These are phyloP conservation scores for Kalmusia sp. DNA, from an alignment of 2,329 filamentous ascomycete genomes.

Conservation along the genomic window DNA sequence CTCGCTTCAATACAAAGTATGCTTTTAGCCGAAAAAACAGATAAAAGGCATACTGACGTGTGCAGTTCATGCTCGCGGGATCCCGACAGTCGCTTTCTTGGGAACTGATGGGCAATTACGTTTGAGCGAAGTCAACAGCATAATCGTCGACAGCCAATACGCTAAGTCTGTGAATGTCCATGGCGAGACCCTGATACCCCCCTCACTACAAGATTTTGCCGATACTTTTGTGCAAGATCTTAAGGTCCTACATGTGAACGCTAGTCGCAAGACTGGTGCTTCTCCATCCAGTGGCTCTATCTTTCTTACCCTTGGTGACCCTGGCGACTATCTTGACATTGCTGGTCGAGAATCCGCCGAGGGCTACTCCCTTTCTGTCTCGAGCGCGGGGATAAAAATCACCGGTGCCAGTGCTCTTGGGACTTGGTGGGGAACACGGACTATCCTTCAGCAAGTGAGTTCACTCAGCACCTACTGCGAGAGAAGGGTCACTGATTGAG, in stretches of 20 bases:
- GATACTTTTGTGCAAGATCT: constrained; percentile 52
- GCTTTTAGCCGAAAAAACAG: neutral
- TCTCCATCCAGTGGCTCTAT: constrained; percentile 30
- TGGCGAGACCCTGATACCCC: constrained; percentile 60
- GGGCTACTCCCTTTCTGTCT: constrained; percentile 52
- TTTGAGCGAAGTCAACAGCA: constrained; percentile 19
- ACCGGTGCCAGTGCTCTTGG: constrained; percentile 48
- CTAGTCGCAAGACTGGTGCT: constrained; percentile 44
- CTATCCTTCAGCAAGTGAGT: constrained; percentile 44
- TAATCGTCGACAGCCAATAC: constrained; percentile 56
- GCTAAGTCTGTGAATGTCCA: constrained; percentile 50
- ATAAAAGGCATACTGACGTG: neutral
- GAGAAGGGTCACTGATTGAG: neutral
- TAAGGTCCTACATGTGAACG: constrained; percentile 45
- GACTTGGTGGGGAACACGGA: constrained; percentile 52
- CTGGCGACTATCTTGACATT: constrained; percentile 48
- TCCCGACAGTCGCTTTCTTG: constrained; percentile 22
- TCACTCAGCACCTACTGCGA: neutral
- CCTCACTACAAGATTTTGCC: constrained; percentile 53
- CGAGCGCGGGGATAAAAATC: constrained; percentile 37
- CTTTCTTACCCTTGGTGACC: constrained; percentile 50
- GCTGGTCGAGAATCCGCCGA: constrained; percentile 53
- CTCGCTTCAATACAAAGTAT: neutral
- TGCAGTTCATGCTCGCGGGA: constrained; percentile 15
- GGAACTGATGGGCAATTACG: constrained; percentile 9